Conservation (phyloP, 1,139 yeast genomes). For the Waltiozyma sp. region DNA sequence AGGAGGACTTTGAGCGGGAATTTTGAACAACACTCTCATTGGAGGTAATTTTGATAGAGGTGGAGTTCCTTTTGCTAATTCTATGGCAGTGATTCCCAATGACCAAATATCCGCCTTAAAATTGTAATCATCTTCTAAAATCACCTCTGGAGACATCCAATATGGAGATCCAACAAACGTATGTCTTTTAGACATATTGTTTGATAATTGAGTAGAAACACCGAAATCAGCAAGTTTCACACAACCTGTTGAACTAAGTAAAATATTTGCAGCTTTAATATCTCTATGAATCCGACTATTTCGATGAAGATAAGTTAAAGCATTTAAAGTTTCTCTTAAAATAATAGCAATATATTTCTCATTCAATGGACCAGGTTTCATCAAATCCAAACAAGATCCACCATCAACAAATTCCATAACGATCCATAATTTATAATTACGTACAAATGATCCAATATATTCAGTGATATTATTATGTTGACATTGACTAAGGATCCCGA, state of each 20-base stretch:
- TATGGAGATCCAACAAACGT: constrained; percentile 98
- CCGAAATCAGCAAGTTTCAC: constrained; percentile 96
- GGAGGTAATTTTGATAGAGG: constrained; percentile 69
- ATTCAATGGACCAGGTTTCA: constrained; percentile 49
- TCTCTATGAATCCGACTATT: constrained; percentile 83
- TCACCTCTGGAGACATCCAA: constrained; percentile 99
- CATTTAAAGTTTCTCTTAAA: constrained; percentile 48
- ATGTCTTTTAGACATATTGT: constrained; percentile 62
- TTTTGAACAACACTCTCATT: constrained; percentile 62
- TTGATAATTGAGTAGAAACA: constrained; percentile 79
- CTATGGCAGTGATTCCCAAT: constrained; percentile 82
- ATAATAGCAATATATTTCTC: constrained; percentile 50
- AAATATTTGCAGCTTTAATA: constrained; percentile 74
- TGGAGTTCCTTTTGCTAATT: constrained; percentile 73
- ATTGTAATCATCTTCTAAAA: constrained; percentile 77
- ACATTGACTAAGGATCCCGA: constrained; percentile 67
- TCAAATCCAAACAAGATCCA: constrained; percentile 65
- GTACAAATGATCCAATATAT: constrained; percentile 73
- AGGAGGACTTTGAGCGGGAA: constrained; percentile 45
- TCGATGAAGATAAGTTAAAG: constrained; percentile 59
- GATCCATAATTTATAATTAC: constrained; percentile 75
- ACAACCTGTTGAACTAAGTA: constrained; percentile 57
- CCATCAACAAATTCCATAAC: constrained; percentile 85
- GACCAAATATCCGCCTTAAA: constrained; percentile 95
- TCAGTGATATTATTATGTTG: constrained; percentile 57